Evolutionary conservation across 305 asterid genomes (phyloP), one percentile per base, ranked within the genome.

Genomic region (Plantago coronopus): DNA sequence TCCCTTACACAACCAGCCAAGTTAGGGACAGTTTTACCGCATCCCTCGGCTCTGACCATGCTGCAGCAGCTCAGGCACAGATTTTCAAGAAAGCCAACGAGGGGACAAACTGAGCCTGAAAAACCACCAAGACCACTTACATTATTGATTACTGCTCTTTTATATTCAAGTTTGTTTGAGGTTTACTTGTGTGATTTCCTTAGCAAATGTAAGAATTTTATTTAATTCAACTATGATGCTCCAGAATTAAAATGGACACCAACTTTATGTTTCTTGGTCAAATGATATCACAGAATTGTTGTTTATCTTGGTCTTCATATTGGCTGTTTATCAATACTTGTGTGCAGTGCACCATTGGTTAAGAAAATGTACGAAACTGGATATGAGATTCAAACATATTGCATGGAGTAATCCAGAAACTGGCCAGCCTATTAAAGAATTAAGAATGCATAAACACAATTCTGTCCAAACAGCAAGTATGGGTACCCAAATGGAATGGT

Each of bases 21-120:
- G 96, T 91, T 16, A 77, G 87, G 61, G 81, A 88, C 10, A 70
- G 82, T 61, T 88, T 91, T 17, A 69, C 77, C 11, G 44, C 84
- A 17, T 80, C 89, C 16, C 78, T 90, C 59, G 42, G 81, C 61
- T 91, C 98, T 2, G 72, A 84, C 87, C 69, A 72, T 37, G 91
- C 88, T 0, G 98, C 96, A 7, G 79, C 71, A 42, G 64, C 87
- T 75, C 98, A 88, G 74, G 96, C 96, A 3, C 75, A 48, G 70
- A 79, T 85, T 63, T 91, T 91, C 79, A 86, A 78, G 81, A 72
- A 68, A 63, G 98, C 96, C 34, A 91, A 91, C 34, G 94, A 82
- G 76, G 95, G 94, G 21, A 80, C 77, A 68, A 47, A 71, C 18
- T 67, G 72, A 62, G 72, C 64, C 44, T 84, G 79, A 82, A 38